phyloP scores from a whole-genome alignment of 2,329 filamentous ascomycete species.

The Aspergillus sojae region DNA sequence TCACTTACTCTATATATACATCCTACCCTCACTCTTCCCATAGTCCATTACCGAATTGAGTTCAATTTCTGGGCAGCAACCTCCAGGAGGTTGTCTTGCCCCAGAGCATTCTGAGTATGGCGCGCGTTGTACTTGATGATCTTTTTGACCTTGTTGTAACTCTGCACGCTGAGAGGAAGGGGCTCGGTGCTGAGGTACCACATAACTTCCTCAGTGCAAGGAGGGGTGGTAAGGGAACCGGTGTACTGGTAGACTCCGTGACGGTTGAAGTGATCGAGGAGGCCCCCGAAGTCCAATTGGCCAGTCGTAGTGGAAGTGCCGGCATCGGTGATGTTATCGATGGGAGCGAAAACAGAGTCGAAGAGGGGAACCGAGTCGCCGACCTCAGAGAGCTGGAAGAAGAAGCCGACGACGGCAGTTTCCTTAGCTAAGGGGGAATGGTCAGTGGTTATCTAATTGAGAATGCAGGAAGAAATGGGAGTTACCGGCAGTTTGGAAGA shows the following conservation, averaged over 20 bases:
- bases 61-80: background rate
- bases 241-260: conserved; percentile 54
- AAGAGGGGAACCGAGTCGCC: conserved; percentile 45
- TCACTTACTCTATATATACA: background rate
- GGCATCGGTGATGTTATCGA: conserved; percentile 43
- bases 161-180: conserved; percentile 51
- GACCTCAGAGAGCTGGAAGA: conserved; percentile 46
- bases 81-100: conserved; percentile 48
- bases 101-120: conserved; percentile 56
- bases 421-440: conserved; percentile 12
- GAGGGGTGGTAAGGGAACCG: conserved; percentile 65
- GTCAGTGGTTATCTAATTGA: background rate
- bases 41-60: background rate
- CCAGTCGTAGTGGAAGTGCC: conserved; percentile 43
- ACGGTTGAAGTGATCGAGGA: conserved; percentile 42
- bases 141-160: conserved; percentile 55
- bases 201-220: conserved; percentile 59
- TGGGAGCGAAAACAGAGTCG: conserved; percentile 51
- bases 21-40: background rate
- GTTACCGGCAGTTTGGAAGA: conserved; percentile 54
- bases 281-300: conserved; percentile 47
- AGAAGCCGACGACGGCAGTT: conserved; percentile 45
- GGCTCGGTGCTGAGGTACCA: conserved; percentile 49
- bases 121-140: conserved; percentile 61
- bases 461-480: conserved; percentile 4